Evolutionary conservation across 208 protist genomes (phyloP).

Genomic region (Leishmania braziliensis): DNA sequence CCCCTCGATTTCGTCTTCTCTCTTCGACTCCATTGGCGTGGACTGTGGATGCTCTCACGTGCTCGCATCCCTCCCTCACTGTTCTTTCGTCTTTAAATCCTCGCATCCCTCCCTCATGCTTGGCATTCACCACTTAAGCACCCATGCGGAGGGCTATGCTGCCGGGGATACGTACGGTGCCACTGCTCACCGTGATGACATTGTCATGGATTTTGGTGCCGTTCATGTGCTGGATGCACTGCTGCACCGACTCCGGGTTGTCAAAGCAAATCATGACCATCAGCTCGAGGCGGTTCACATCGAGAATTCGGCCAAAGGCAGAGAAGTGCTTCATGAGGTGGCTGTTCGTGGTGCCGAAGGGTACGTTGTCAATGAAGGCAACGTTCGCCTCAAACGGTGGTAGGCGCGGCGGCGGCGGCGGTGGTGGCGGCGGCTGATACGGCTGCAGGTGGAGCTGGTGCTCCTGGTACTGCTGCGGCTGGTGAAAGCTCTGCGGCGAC

Average conservation of each 20-base stretch:
- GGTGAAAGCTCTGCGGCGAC: neutral
- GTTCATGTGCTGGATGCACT: slow-evolving; percentile 85
- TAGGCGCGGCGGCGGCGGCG: slow-evolving; percentile 14
- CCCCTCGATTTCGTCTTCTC: neutral
- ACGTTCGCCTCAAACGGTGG: slow-evolving; percentile 68
- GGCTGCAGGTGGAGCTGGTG: neutral
- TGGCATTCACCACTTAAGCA: slow-evolving; percentile 22
- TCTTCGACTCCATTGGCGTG: neutral
- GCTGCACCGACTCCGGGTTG: slow-evolving; percentile 76
- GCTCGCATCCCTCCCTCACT: neutral
- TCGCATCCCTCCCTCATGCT: neutral
- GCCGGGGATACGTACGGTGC: slow-evolving; percentile 78
- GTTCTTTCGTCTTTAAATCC: neutral
- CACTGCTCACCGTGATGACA: slow-evolving; percentile 82
- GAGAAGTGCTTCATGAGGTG: slow-evolving; percentile 78
- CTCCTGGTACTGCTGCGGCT: slow-evolving; percentile 6
- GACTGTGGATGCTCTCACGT: neutral
- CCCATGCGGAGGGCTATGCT: slow-evolving; percentile 58
- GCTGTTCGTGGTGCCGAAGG: slow-evolving; percentile 82
- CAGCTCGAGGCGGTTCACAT: slow-evolving; percentile 79
- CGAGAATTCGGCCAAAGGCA: slow-evolving; percentile 71
- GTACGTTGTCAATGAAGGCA: slow-evolving; percentile 81
- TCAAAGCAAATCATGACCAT: slow-evolving; percentile 82
- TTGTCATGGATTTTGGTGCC: slow-evolving; percentile 69
- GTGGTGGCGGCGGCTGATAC: neutral